Evolutionary conservation across 2,329 filamentous ascomycete genomes (phyloP).

Genomic region (Tolypocladium capitatum): DNA sequence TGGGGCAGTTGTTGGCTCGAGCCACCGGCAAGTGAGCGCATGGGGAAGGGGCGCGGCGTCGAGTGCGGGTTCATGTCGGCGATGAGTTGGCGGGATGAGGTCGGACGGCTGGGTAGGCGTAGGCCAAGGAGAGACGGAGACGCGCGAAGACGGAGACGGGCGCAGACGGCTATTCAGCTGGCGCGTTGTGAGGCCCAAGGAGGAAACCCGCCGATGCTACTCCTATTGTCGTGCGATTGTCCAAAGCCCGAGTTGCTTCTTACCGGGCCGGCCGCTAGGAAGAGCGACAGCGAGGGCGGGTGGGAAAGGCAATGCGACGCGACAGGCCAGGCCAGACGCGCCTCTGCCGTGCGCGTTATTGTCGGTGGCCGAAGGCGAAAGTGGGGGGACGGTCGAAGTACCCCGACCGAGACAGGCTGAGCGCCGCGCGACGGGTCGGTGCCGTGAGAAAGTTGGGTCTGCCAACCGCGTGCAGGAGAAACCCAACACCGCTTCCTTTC

Average conservation of each 20-base stretch:
- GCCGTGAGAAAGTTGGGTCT: too few species aligned
- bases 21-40: conserved; percentile 19
- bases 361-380: too few species aligned
- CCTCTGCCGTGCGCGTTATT: not conserved
- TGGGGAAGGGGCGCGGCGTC: conserved; percentile 23
- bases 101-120: not conserved
- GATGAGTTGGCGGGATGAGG: not conserved
- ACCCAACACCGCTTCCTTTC: too few species aligned
- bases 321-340: conserved; percentile 1
- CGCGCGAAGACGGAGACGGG: too few species aligned
- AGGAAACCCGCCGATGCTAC: not conserved
- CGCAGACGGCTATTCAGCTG: not conserved
- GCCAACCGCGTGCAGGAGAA: too few species aligned
- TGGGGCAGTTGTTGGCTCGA: conserved; percentile 19
- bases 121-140: not conserved
- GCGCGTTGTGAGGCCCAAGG: not conserved
- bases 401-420: too few species aligned
- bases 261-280: too few species aligned
- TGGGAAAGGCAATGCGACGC: conserved; percentile 2
- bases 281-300: not conserved
- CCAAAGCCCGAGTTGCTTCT: not conserved
- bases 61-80: conserved; percentile 22
- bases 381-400: too few species aligned
- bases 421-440: too few species aligned
- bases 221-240: not conserved